Percentiles rank a stretch among this genome's conserved stretches.
Evolutionary conservation across 2,329 filamentous ascomycete species (phyloP).

Genomic region (Fusarium nelsonii): DNA sequence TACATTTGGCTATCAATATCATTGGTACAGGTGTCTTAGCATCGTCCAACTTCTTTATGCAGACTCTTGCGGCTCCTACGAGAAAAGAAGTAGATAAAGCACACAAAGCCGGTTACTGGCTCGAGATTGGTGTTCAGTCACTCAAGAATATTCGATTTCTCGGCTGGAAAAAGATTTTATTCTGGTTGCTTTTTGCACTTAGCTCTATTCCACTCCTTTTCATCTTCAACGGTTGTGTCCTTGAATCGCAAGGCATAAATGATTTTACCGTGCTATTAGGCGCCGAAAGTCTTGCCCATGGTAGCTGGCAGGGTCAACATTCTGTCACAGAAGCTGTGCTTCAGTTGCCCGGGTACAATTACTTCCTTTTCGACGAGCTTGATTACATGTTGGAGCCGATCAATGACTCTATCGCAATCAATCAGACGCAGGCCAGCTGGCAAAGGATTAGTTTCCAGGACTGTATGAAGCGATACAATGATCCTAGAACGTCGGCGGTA

Average conservation of each 20-base stretch:
- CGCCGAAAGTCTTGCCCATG: neutral
- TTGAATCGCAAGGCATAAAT: slow-evolving; percentile 31
- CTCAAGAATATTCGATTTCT: slow-evolving; percentile 35
- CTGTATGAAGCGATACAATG: slow-evolving; percentile 28
- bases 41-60: slow-evolving; percentile 55
- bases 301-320: slow-evolving; percentile 2
- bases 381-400: slow-evolving; percentile 15
- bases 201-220: slow-evolving; percentile 29
- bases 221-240: slow-evolving; percentile 23
- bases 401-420: slow-evolving; percentile 7
- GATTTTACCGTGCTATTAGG: no score
- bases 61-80: slow-evolving; percentile 52
- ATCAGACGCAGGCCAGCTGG: neutral
- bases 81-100: slow-evolving; percentile 48
- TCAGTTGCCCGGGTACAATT: neutral
- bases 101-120: slow-evolving; percentile 25
- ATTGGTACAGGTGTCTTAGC: slow-evolving; percentile 49
- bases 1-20: slow-evolving; percentile 36
- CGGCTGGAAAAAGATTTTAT: slow-evolving; percentile 5
- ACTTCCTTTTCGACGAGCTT: no score
- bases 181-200: slow-evolving; percentile 23
- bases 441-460: neutral
- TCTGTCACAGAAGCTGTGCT: neutral
- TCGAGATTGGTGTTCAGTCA: slow-evolving; percentile 45
- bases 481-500: neutral